These are phyloP conservation scores for Musa acuminata DNA, from an alignment of 176 grass and related monocot genomes.

Conservation along the genomic window DNA sequence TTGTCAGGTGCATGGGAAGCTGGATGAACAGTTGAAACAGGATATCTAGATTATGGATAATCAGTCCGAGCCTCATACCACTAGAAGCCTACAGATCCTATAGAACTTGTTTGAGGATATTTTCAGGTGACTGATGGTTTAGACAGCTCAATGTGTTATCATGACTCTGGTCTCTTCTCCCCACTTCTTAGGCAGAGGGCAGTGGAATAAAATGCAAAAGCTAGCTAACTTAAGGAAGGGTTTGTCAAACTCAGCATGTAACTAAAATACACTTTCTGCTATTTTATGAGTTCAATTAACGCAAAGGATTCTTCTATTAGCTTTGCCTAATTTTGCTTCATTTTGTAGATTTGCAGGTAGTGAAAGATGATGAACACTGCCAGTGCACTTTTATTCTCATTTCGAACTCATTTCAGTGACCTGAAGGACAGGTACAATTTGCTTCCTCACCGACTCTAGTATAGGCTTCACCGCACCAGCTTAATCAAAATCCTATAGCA, in stretches of 20 bases:
- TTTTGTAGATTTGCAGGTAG: slow-evolving; percentile 17
- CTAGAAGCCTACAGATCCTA: not conserved
- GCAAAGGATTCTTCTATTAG: not conserved
- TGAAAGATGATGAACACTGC: not conserved
- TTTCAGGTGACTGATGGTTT: not conserved
- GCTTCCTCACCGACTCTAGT: not conserved
- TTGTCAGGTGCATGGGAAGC: not conserved
- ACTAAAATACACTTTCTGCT: not conserved
- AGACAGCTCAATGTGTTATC: not conserved
- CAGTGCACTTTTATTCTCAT: slow-evolving; percentile 7
- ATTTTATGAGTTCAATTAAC: not conserved
- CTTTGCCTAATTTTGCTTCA: not conserved
- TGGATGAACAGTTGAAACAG: not conserved
- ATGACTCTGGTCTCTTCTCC: not conserved
- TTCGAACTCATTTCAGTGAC: not conserved
- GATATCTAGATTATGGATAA: not conserved
- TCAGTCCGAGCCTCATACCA: not conserved
- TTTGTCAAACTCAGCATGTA: not conserved
- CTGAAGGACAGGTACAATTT: slow-evolving; percentile 5
- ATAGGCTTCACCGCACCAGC: not conserved
- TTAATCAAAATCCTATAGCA: not conserved
- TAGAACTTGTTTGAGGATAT: not conserved
- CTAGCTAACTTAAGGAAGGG: not conserved
- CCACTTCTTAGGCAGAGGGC: not conserved
- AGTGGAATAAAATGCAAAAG: not conserved